These are phyloP conservation scores for Kalmanozyma brasiliensis DNA, from an alignment of 1,284 basidiomycete species.

Conservation along the genomic window DNA sequence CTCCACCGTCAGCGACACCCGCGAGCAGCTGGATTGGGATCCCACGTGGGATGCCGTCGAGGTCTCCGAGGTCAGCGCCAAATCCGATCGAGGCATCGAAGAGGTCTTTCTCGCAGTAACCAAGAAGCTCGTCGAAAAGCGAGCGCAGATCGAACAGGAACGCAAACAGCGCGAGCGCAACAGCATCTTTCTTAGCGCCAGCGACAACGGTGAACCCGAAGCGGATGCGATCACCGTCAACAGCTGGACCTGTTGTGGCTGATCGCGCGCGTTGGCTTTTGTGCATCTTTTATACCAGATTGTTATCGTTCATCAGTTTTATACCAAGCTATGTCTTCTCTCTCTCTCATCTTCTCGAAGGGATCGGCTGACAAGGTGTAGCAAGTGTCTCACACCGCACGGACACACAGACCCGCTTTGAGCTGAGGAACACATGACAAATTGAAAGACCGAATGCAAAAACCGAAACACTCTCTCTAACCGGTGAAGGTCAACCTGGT, in stretches of 20 bases:
- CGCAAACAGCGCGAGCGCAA: constrained; percentile 25
- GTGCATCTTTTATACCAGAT: not conserved
- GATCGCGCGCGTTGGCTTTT: not conserved
- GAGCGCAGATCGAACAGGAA: constrained; percentile 44
- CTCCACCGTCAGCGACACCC: constrained; percentile 5
- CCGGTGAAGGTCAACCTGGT: constrained; percentile 33
- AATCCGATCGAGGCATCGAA: constrained; percentile 50
- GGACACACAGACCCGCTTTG: too few relatives aligned
- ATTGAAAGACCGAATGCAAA: too few relatives aligned
- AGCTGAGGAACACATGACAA: too few relatives aligned
- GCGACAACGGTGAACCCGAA: constrained; percentile 2
- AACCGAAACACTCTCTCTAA: too few relatives aligned
- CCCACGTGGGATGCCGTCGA: constrained; percentile 45
- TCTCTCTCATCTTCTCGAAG: too few relatives aligned
- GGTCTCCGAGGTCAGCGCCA: constrained; percentile 55
- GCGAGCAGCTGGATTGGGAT: constrained; percentile 5
- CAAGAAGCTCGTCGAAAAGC: constrained; percentile 50
- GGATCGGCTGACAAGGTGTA: too few relatives aligned
- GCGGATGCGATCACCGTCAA: constrained; percentile 9
- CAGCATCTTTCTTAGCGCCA: constrained; percentile 30
- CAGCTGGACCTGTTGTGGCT: constrained; percentile 44
- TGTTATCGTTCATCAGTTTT: not conserved
- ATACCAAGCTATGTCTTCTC: not conserved
- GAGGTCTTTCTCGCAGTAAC: constrained; percentile 56
- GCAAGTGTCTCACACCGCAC: too few relatives aligned